A percentile compares a stretch with the other conserved stretches of the same genome.
These are phyloP conservation scores for Cubamyces lactineus DNA, from an alignment of 768 basidiomycete species.

Conservation along the genomic window DNA sequence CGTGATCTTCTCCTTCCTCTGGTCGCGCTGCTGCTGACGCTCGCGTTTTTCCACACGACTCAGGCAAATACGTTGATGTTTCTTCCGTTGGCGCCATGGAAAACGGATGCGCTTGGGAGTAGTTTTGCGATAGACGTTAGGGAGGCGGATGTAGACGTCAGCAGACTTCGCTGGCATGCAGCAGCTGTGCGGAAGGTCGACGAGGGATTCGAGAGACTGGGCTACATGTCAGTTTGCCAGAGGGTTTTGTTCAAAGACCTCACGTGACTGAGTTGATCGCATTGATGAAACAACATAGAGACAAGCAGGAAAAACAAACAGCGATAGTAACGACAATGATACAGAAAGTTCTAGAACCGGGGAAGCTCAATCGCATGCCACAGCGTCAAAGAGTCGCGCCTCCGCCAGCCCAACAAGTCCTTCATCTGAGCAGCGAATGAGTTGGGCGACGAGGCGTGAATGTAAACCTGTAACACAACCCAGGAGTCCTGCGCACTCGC, in stretches of 20 bases:
- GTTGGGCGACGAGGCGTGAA: background rate
- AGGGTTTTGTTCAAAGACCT: too few relatives aligned
- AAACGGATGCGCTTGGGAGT: background rate
- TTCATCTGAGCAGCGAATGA: background rate
- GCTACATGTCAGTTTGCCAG: too few relatives aligned
- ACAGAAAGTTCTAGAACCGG: background rate
- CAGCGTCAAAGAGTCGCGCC: background rate
- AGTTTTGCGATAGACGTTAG: background rate
- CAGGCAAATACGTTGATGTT: background rate
- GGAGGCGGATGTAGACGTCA: background rate
- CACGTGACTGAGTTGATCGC: too few relatives aligned
- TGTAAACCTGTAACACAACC: background rate
- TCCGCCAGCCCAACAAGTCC: background rate
- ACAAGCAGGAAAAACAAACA: too few relatives aligned
- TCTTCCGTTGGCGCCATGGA: background rate
- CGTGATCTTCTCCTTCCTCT: conserved; percentile 2
- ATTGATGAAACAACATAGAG: too few relatives aligned
- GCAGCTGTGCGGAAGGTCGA: too few relatives aligned
- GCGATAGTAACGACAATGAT: background rate
- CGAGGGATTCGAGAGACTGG: too few relatives aligned
- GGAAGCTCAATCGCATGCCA: background rate
- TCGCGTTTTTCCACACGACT: background rate
- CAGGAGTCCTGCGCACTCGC: background rate
- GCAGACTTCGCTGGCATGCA: background rate
- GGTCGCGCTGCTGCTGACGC: background rate